These are phyloP conservation scores for Ganoderma boninense DNA, from an alignment of 1,284 basidiomycete genomes.

Conservation along the genomic window DNA sequence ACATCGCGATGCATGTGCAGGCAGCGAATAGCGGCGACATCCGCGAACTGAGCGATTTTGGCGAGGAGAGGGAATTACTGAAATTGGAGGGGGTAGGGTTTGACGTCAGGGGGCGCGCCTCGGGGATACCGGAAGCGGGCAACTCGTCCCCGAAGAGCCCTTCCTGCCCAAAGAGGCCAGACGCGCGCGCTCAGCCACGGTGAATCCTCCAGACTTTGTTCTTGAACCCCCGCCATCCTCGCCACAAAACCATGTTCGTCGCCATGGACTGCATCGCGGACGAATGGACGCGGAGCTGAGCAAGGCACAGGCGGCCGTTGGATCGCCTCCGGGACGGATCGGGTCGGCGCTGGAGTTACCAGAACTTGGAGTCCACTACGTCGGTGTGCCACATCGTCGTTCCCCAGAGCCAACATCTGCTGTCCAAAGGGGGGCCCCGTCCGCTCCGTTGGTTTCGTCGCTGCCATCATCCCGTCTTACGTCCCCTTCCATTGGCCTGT, in stretches of 20 bases:
- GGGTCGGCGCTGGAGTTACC: conserved; percentile 16
- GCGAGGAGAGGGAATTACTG: neutral
- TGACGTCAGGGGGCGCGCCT: neutral
- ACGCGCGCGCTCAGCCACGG: neutral
- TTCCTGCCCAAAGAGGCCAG: conserved; percentile 2
- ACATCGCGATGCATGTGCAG: neutral
- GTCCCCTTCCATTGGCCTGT: conserved; percentile 7
- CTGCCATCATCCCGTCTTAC: conserved; percentile 10
- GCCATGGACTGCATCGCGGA: neutral
- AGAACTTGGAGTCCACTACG: conserved; percentile 10
- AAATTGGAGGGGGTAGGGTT: neutral
- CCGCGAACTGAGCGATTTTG: neutral
- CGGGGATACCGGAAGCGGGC: neutral
- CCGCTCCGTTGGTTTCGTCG: conserved; percentile 32
- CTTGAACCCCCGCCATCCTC: neutral
- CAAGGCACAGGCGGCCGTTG: neutral
- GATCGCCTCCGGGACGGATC: neutral
- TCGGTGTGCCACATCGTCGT: conserved; percentile 30
- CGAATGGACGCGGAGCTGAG: neutral
- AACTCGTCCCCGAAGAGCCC: neutral
- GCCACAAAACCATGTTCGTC: neutral
- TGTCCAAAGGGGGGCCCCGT: conserved; percentile 10
- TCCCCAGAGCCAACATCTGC: conserved; percentile 18
- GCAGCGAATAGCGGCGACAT: neutral
- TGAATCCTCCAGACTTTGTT: neutral